Evolutionary conservation across 805 yeast species (phyloP), one percentile per base, ranked within the genome.

Genomic region (Ogataea degrootiae): DNA sequence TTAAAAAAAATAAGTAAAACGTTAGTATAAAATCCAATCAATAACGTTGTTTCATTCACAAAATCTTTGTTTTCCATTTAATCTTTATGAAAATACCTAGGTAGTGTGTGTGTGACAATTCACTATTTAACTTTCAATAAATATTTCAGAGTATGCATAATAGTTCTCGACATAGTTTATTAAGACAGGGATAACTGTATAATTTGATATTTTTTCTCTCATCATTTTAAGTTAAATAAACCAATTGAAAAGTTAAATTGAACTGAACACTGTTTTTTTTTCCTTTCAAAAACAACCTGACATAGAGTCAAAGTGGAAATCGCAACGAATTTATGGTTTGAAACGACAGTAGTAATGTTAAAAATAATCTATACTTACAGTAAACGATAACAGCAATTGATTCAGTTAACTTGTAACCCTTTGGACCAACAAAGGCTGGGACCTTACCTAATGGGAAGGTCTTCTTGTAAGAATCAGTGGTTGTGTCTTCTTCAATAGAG

Each of bases 131-230:
- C 21, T 41, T 36, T 42, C 17, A 35, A 19, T 17, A 34, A 39
- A 7, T 6, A 34, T 64, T 66, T 80, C 85, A 80, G 85, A 76
- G 55, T 73, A 50, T 56, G 41, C 41, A 39, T 39, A 39, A 39
- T 68, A 69, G 45, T 68, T 74, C 84, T 83, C 87, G 87, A 82
- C 87, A 83, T 77, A 63, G 65, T 80, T 54, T 80, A 67, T 83
- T 83, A 82, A 83, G 88, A 83, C 88, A 83, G 88, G 88, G 88
- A 83, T 83, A 83, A 83, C 88, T 83, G 88, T 83, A 66, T 72
- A 71, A 57, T 44, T 43, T 67, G 61, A 61, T 63, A 65, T 69
- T 71, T 69, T 63, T 50, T 68, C 65, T 74, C 71, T 82, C 87
- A 82, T 82, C 87, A 81, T 66, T 63, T 56, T 39, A 57, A 55